Evolutionary conservation across 1,284 basidiomycete genomes (phyloP).

Genomic region (Xerocomus minutiporus): DNA sequence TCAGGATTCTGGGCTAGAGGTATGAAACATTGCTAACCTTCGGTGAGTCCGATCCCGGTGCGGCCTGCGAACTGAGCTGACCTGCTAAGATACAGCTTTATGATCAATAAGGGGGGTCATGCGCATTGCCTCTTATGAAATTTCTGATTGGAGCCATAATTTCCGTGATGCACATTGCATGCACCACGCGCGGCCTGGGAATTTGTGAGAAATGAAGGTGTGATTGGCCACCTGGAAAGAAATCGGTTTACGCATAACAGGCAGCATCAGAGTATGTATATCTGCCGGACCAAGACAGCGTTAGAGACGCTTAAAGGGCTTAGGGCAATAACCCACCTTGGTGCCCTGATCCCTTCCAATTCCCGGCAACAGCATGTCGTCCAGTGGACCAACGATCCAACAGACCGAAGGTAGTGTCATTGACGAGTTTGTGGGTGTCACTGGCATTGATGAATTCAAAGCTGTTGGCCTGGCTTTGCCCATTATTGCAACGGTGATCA

Average conservation of each 20-base stretch:
- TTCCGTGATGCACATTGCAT: background rate
- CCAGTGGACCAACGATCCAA: constrained; percentile 4
- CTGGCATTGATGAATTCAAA: background rate
- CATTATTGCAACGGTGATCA: background rate
- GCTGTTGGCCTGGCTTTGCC: constrained; percentile 2
- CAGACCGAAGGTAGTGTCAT: constrained; percentile 3
- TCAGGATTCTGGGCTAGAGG: background rate
- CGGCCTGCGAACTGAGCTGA: background rate
- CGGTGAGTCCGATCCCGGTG: background rate
- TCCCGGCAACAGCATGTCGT: background rate
- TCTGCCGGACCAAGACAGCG: background rate
- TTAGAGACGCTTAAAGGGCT: background rate
- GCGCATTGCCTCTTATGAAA: background rate
- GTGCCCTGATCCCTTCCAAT: background rate
- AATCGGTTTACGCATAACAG: background rate
- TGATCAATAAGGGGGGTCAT: background rate
- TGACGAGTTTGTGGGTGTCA: background rate
- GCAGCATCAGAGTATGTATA: background rate
- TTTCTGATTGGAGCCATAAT: background rate
- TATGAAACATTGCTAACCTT: background rate
- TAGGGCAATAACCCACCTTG: background rate
- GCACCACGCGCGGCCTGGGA: background rate
- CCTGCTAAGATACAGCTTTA: background rate
- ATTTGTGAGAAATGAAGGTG: background rate
- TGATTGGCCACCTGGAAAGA: background rate